Percentiles rank a stretch among this genome's conserved stretches.
phyloP scores from a whole-genome alignment of 805 yeast genomes.

The Ogataea henricii region DNA sequence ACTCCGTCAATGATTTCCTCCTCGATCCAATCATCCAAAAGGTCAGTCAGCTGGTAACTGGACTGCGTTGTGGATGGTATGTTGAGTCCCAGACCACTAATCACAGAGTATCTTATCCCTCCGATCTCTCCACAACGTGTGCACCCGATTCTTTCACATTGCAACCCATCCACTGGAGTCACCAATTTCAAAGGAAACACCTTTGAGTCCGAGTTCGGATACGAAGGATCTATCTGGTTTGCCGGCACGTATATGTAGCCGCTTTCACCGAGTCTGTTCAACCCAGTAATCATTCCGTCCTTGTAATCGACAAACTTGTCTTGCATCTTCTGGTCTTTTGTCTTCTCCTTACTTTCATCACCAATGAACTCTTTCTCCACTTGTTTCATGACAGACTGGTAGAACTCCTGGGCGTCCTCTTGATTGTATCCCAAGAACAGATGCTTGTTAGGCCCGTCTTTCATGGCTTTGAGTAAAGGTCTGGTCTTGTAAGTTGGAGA shows the following conservation, averaged over 20 bases:
- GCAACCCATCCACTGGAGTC: slow-evolving; percentile 91
- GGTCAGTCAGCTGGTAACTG: slow-evolving; percentile 47
- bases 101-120: slow-evolving; percentile 81
- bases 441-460: slow-evolving; percentile 76
- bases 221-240: slow-evolving; percentile 73
- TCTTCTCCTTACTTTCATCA: slow-evolving; percentile 14
- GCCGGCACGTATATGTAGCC: slow-evolving; percentile 75
- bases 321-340: slow-evolving; percentile 29
- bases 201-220: slow-evolving; percentile 43
- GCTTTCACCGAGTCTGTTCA: slow-evolving; percentile 53
- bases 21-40: slow-evolving; percentile 65
- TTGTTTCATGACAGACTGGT: slow-evolving; percentile 72
- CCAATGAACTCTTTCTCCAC: slow-evolving; percentile 58
- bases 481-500: slow-evolving; percentile 66
- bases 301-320: slow-evolving; percentile 29
- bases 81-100: slow-evolving; percentile 72
- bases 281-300: slow-evolving; percentile 36
- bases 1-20: slow-evolving; percentile 92
- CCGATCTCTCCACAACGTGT: slow-evolving; percentile 90
- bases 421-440: slow-evolving; percentile 84
- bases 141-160: slow-evolving; percentile 90
- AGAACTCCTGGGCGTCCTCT: slow-evolving; percentile 96
- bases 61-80: slow-evolving; percentile 53
- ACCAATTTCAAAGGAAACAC: slow-evolving; percentile 57
- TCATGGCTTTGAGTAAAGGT: slow-evolving; percentile 63